phyloP scores from a whole-genome alignment of 129 eudicot species.

The Chrysanthemum makinoi region DNA sequence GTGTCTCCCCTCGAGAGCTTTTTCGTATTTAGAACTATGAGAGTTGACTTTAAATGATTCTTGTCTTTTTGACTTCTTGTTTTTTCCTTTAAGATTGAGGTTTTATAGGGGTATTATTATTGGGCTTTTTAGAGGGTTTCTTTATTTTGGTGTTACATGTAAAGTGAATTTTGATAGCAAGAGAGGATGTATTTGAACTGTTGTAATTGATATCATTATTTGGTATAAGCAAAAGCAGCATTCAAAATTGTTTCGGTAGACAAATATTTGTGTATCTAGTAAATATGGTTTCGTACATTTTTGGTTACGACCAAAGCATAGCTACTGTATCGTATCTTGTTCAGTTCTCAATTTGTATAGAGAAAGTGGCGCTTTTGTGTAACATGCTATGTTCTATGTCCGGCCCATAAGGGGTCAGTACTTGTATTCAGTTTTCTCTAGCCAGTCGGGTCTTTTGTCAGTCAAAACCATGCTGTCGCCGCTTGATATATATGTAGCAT shows the following conservation, averaged over 20 bases:
- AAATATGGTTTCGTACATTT: too few relatives aligned
- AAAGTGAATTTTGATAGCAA: conserved; percentile 71
- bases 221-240: conserved; percentile 43
- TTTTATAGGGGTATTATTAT: conserved; percentile 41
- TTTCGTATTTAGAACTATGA: conserved; percentile 25
- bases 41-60: conserved; percentile 34
- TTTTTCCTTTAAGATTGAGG: conserved; percentile 23
- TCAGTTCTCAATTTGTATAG: too few relatives aligned
- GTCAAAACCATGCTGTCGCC: too few relatives aligned
- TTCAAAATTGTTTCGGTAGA: conserved; percentile 30
- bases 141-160: conserved; percentile 39
- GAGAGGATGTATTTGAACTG: conserved; percentile 41
- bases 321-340: too few relatives aligned
- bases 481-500: too few relatives aligned
- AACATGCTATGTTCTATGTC: too few relatives aligned
- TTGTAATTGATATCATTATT: conserved; percentile 43
- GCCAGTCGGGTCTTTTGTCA: too few relatives aligned
- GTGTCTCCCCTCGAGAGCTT: conserved; percentile 26
- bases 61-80: conserved; percentile 22
- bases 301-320: too few relatives aligned
- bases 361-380: too few relatives aligned
- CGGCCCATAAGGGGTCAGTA: too few relatives aligned
- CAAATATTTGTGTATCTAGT: neutral
- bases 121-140: conserved; percentile 38
- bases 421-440: too few relatives aligned